Evolutionary conservation across 2,329 filamentous ascomycete genomes (phyloP).

Genomic region (Exophiala lecanii-corni): DNA sequence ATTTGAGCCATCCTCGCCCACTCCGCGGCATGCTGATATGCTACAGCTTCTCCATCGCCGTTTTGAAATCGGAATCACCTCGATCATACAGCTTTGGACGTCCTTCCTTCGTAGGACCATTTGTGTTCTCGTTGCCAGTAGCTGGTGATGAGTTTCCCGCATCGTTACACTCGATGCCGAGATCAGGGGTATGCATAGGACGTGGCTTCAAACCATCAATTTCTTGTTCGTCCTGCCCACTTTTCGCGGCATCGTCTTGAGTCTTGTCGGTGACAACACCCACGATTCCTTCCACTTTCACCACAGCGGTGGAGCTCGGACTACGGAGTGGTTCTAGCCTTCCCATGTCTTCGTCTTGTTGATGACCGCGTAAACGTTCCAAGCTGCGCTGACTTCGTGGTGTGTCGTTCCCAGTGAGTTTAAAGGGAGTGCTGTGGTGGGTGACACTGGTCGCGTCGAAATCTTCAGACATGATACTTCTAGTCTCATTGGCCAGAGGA

Average conservation of each 20-base stretch:
- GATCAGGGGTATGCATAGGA: background rate
- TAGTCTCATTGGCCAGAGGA: conserved; percentile 9
- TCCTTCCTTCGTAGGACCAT: background rate
- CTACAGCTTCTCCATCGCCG: conserved; percentile 14
- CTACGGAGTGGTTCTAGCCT: conserved; percentile 17
- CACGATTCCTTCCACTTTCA: conserved; percentile 22
- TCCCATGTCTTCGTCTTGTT: conserved; percentile 21
- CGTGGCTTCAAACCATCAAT: background rate
- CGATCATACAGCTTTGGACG: conserved; percentile 20
- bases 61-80: conserved; percentile 14
- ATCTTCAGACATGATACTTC: conserved; percentile 7
- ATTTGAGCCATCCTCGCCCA: too few relatives aligned
- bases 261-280: conserved; percentile 8
- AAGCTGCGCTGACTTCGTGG: conserved; percentile 23
- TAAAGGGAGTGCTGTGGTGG: background rate
- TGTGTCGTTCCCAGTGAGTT: conserved; percentile 18
- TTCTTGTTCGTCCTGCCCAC: background rate
- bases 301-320: conserved; percentile 23
- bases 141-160: background rate
- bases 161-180: background rate
- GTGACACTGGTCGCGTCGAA: conserved; percentile 1
- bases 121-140: background rate
- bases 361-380: conserved; percentile 22
- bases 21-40: too few relatives aligned
- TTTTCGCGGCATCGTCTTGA: background rate